Percentiles rank a stretch among this genome's conserved stretches.
These are phyloP conservation scores for Pulveroboletus sp. DNA, from an alignment of 768 basidiomycete genomes.

Conservation along the genomic window DNA sequence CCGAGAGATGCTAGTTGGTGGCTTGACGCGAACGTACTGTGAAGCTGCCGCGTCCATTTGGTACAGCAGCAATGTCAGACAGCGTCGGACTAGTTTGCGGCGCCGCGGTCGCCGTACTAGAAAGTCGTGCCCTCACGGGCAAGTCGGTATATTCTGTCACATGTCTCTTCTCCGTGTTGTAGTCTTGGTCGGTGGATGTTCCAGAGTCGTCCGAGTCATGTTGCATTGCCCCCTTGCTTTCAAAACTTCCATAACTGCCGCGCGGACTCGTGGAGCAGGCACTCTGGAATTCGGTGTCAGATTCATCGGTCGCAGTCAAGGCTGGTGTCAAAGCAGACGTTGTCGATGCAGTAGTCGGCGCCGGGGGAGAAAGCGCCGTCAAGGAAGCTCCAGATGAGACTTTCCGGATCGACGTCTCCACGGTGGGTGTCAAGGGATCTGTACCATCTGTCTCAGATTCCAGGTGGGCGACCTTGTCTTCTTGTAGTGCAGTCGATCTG, in stretches of 20 bases:
- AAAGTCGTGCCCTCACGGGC: constrained; percentile 51
- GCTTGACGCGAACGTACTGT: constrained; percentile 19
- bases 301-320: constrained; percentile 59
- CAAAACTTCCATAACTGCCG: constrained; percentile 55
- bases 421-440: constrained; percentile 27
- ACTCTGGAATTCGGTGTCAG: constrained; percentile 85
- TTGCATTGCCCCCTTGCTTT: constrained; percentile 23
- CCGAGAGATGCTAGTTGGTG: constrained; percentile 15
- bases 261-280: constrained; percentile 79
- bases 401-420: constrained; percentile 34
- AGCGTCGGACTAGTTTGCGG: constrained; percentile 38
- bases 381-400: constrained; percentile 32
- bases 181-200: constrained; percentile 29
- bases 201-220: constrained; percentile 31
- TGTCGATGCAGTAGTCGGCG: constrained; percentile 27
- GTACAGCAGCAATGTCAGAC: constrained; percentile 38
- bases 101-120: constrained; percentile 52
- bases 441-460: constrained; percentile 33
- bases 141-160: constrained; percentile 35
- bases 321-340: constrained; percentile 35
- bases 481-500: constrained; percentile 28
- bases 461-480: constrained; percentile 40
- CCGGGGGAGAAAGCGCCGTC: constrained; percentile 23
- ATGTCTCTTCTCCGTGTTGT: constrained; percentile 27
- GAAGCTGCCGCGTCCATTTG: constrained; percentile 25